phyloP scores from a whole-genome alignment of 2,329 filamentous ascomycete genomes.

The Aureobasidium pullulans region DNA sequence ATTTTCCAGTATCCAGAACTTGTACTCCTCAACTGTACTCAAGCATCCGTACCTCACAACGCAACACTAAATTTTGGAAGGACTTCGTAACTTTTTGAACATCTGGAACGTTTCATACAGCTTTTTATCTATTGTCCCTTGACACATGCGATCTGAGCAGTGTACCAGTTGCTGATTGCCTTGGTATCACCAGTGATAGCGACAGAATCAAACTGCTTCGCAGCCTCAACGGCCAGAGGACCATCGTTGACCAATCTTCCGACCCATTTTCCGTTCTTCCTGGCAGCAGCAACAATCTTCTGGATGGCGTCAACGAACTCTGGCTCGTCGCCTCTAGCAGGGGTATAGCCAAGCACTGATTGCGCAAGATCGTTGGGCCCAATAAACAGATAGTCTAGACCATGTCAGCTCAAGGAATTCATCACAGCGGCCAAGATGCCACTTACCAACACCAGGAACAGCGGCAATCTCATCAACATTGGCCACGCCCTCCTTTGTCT shows the following conservation, averaged over 20 bases:
- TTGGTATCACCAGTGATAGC: constrained; percentile 22
- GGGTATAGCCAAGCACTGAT: constrained; percentile 44
- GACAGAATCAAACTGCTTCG: constrained; percentile 46
- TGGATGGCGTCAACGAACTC: constrained; percentile 43
- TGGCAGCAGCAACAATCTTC: constrained; percentile 48
- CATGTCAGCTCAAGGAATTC: neutral
- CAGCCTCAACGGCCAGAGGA: constrained; percentile 39
- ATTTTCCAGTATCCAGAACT: too few species aligned
- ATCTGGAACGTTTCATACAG: neutral
- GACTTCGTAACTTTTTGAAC: neutral
- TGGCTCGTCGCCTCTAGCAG: constrained; percentile 32
- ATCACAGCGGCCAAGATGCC: neutral
- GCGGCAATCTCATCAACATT: constrained; percentile 41
- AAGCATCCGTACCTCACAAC: neutral
- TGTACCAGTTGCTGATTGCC: constrained; percentile 25
- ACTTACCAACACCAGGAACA: constrained; percentile 38
- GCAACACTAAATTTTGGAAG: neutral
- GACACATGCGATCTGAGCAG: constrained; percentile 6
- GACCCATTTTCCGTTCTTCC: constrained; percentile 57
- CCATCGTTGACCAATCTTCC: constrained; percentile 46
- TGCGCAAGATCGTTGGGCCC: constrained; percentile 50
- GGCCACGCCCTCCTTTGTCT: constrained; percentile 33
- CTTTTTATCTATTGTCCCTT: neutral
- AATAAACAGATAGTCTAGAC: constrained; percentile 39
- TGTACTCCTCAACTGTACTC: neutral